A percentile compares a stretch with the other conserved stretches of the same genome.
phyloP scores from a whole-genome alignment of 2,329 filamentous ascomycete genomes.

The Elsinoe ampelina region DNA sequence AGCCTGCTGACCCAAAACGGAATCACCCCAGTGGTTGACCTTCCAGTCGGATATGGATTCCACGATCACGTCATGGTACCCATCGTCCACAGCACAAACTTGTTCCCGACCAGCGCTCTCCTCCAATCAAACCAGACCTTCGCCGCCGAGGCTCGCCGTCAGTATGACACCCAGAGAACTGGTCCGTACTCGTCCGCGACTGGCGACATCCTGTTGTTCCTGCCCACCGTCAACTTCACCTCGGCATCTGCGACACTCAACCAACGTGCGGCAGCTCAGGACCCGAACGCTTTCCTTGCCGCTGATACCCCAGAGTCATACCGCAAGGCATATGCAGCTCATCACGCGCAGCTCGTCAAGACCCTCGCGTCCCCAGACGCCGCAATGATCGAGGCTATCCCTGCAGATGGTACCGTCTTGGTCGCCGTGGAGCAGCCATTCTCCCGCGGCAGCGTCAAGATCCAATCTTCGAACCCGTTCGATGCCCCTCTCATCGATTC shows the following conservation, averaged over 20 bases:
- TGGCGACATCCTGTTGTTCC: constrained; percentile 9
- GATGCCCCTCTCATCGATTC: constrained; percentile 35
- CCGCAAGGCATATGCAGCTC: not conserved
- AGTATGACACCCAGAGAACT: constrained; percentile 17
- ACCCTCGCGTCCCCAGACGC: constrained; percentile 5
- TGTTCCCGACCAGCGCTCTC: not conserved
- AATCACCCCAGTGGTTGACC: constrained; percentile 46
- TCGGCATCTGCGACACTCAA: not conserved
- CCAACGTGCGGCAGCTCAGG: not conserved
- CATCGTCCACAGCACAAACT: constrained; percentile 12
- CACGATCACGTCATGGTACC: constrained; percentile 42
- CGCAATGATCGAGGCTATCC: constrained; percentile 8
- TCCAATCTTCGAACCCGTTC: constrained; percentile 32
- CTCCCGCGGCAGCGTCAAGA: constrained; percentile 29
- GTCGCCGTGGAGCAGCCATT: constrained; percentile 33
- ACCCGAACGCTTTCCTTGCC: not conserved
- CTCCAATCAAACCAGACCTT: constrained; percentile 2
- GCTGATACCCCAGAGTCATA: constrained; percentile 5
- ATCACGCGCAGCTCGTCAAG: constrained; percentile 4
- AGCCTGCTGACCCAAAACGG: constrained; percentile 36
- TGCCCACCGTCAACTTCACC: constrained; percentile 7
- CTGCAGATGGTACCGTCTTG: constrained; percentile 22
- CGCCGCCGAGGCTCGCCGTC: not conserved
- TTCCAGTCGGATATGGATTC: constrained; percentile 55
- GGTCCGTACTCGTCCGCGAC: constrained; percentile 14